A percentile compares a stretch with the other conserved stretches of the same genome.
Conservation (phyloP, 2,329 filamentous ascomycete genomes). For the Metarhizium album region DNA sequence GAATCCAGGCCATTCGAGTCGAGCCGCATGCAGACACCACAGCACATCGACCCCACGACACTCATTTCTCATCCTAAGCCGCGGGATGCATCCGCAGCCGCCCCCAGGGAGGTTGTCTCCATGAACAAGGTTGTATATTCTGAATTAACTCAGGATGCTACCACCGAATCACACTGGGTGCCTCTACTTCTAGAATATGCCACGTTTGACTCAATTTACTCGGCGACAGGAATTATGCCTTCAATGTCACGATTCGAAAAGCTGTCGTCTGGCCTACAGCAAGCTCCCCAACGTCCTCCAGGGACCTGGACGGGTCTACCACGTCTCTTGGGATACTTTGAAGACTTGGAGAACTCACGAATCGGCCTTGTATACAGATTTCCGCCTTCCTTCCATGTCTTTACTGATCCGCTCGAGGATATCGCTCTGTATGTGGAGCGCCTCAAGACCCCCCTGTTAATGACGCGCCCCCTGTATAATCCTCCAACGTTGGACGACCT, state of each 20-base stretch:
- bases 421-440: too few relatives aligned
- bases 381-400: conserved; percentile 51
- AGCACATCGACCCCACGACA: conserved; percentile 44
- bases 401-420: too few relatives aligned
- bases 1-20: conserved; percentile 45
- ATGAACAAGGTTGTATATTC: conserved; percentile 41
- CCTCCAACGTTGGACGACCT: conserved; percentile 45
- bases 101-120: conserved; percentile 34
- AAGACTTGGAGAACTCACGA: conserved; percentile 58
- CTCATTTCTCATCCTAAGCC: conserved; percentile 37
- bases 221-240: conserved; percentile 51
- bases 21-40: conserved; percentile 49
- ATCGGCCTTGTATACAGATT: conserved; percentile 68
- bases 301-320: conserved; percentile 52
- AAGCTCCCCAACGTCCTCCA: conserved; percentile 38
- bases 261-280: conserved; percentile 46
- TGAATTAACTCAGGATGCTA: conserved; percentile 32
- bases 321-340: conserved; percentile 58
- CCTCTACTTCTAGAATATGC: conserved; percentile 64
- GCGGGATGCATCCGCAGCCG: conserved; percentile 19
- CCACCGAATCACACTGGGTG: conserved; percentile 33
- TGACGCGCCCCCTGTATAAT: conserved; percentile 38
- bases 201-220: conserved; percentile 50
- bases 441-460: conserved; percentile 41
- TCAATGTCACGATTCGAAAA: conserved; percentile 56